Conservation (phyloP, 768 basidiomycete species). For the Hypholoma sublateritium region DNA sequence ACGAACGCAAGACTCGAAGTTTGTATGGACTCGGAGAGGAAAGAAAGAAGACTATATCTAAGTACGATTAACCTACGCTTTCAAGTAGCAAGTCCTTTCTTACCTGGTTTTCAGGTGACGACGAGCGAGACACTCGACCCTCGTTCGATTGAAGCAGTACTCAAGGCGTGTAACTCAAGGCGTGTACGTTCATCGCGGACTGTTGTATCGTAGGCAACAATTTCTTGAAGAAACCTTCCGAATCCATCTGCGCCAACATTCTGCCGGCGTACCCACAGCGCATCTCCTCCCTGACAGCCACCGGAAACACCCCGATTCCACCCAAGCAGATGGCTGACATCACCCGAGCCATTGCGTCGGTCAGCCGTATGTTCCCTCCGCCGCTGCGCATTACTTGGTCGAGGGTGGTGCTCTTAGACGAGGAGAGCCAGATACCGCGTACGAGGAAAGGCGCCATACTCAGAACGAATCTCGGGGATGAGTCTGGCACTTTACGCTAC, state of each 20-base stretch:
- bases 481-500: conserved; percentile 17
- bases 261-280: conserved; percentile 3
- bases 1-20: background rate
- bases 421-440: conserved; percentile 19
- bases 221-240: conserved; percentile 21
- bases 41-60: conserved; percentile 29
- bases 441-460: conserved; percentile 27
- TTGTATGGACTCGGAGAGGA: conserved; percentile 28
- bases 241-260: conserved; percentile 22
- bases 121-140: conserved; percentile 29
- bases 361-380: conserved; percentile 25
- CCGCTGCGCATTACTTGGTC: conserved; percentile 27
- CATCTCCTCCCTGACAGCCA: background rate
- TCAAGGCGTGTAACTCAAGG: no score
- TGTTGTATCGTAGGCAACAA: conserved; percentile 28
- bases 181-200: conserved; percentile 17
- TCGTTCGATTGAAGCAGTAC: conserved; percentile 20
- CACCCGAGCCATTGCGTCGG: conserved; percentile 18
- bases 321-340: conserved; percentile 15
- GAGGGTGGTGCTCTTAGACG: conserved; percentile 21
- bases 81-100: no score
- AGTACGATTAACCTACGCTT: conserved; percentile 6
- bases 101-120: conserved; percentile 12
- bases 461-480: conserved; percentile 26
- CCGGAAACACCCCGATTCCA: background rate